Evolutionary conservation across 2,329 filamentous ascomycete genomes (phyloP).

Genomic region (Harringtonia lauricola): DNA sequence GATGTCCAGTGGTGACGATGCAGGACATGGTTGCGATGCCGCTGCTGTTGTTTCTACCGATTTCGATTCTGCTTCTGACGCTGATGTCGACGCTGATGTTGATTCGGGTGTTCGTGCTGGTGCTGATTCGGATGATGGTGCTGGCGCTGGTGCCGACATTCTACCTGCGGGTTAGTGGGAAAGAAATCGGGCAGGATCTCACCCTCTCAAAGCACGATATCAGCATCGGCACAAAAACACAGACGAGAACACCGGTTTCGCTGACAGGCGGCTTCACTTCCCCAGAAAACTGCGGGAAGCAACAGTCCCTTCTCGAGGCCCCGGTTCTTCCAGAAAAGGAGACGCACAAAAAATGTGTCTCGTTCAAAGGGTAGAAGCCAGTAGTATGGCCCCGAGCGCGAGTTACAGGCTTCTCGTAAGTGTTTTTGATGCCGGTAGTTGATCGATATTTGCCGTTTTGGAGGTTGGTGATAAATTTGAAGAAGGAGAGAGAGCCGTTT

Average conservation of each 20-base stretch:
- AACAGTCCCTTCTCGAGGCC: not conserved
- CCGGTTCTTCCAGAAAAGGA: not conserved
- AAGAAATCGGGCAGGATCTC: not conserved
- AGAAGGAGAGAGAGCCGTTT: not conserved
- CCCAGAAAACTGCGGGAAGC: conserved; percentile 2
- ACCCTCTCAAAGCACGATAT: not conserved
- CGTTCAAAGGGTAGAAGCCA: not conserved
- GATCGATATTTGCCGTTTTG: no score
- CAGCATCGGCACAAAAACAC: not conserved
- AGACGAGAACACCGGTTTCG: not conserved
- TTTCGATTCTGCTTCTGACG: not conserved
- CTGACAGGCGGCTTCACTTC: conserved; percentile 1
- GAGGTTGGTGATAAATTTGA: not conserved
- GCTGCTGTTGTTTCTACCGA: not conserved
- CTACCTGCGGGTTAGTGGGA: not conserved
- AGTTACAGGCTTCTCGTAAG: not conserved
- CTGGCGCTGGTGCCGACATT: not conserved
- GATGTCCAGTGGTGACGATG: not conserved
- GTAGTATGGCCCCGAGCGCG: not conserved
- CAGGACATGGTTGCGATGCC: not conserved
- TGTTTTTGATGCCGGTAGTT: not conserved
- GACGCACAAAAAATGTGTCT: not conserved
- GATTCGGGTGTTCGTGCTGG: not conserved
- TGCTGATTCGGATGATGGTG: not conserved
- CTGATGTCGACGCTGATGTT: not conserved